These are phyloP conservation scores for Apiospora aurea DNA, from an alignment of 2,329 filamentous ascomycete species.

Conservation along the genomic window DNA sequence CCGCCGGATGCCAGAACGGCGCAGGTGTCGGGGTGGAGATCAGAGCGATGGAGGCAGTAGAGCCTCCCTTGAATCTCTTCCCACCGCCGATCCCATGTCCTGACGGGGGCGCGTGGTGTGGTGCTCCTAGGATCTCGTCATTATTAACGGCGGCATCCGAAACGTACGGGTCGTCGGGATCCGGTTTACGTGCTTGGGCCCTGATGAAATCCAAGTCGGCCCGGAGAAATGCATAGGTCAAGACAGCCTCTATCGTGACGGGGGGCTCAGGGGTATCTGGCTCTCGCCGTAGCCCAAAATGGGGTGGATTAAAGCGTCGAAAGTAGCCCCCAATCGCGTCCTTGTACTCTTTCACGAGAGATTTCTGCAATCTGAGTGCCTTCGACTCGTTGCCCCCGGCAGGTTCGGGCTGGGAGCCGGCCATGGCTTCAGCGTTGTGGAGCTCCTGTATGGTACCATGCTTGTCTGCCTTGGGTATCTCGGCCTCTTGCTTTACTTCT, in stretches of 20 bases:
- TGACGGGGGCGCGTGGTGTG: constrained; percentile 59
- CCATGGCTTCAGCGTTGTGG: constrained; percentile 46
- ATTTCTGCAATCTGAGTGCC: constrained; percentile 72
- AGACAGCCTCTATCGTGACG: constrained; percentile 75
- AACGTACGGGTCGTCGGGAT: constrained; percentile 72
- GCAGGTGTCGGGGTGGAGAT: constrained; percentile 91
- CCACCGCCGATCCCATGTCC: constrained; percentile 73
- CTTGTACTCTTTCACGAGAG: constrained; percentile 79
- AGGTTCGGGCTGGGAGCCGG: constrained; percentile 53
- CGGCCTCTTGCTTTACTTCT: constrained; percentile 49
- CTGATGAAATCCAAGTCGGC: constrained; percentile 94
- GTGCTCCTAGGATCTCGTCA: constrained; percentile 78
- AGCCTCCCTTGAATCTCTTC: constrained; percentile 88
- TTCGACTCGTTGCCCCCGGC: constrained; percentile 61
- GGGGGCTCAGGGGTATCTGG: constrained; percentile 46
- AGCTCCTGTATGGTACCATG: constrained; percentile 45
- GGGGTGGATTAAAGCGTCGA: constrained; percentile 82
- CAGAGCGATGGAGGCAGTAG: constrained; percentile 87
- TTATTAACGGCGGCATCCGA: constrained; percentile 83
- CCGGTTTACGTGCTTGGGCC: constrained; percentile 84
- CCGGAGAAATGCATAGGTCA: constrained; percentile 92
- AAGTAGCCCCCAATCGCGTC: constrained; percentile 93
- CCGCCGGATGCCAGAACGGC: constrained; percentile 93
- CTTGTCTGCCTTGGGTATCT: constrained; percentile 43
- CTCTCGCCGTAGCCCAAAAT: constrained; percentile 62